A percentile compares a stretch with the other conserved stretches of the same genome.
Evolutionary conservation across 2,329 filamentous ascomycete species (phyloP).

Genomic region (Monosporascus sp.): DNA sequence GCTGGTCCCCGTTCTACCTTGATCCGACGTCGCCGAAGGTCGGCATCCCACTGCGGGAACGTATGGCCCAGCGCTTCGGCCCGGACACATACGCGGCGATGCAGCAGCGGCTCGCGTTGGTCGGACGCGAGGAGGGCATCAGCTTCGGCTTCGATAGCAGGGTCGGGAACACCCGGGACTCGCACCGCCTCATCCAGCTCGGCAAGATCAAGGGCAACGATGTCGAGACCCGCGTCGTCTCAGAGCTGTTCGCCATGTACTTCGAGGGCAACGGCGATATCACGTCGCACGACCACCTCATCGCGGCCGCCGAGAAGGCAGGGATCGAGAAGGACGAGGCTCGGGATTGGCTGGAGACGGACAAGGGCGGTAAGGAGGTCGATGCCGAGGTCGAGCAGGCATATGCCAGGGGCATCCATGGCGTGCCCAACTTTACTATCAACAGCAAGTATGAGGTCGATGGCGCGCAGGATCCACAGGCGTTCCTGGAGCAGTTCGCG

Average conservation of each 20-base stretch:
- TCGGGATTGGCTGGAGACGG: slow-evolving; percentile 28
- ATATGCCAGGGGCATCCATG: slow-evolving; percentile 43
- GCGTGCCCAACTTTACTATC: slow-evolving; percentile 64
- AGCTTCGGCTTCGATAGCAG: slow-evolving; percentile 66
- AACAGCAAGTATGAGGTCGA: slow-evolving; percentile 57
- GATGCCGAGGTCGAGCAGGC: slow-evolving; percentile 43
- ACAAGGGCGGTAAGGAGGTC: slow-evolving; percentile 39
- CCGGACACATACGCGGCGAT: slow-evolving; percentile 53
- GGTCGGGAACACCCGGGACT: slow-evolving; percentile 73
- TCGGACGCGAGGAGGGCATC: slow-evolving; percentile 64
- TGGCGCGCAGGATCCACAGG: slow-evolving; percentile 59
- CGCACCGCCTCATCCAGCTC: slow-evolving; percentile 71
- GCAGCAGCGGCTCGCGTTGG: slow-evolving; percentile 46
- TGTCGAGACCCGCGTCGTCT: slow-evolving; percentile 51
- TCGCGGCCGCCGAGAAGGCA: slow-evolving; percentile 41
- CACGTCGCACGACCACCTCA: slow-evolving; percentile 43
- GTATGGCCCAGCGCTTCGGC: slow-evolving; percentile 63
- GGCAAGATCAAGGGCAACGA: slow-evolving; percentile 47
- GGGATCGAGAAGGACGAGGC: slow-evolving; percentile 45
- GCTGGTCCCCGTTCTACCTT: slow-evolving; percentile 78
- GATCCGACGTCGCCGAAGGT: slow-evolving; percentile 55
- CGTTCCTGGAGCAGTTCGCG: slow-evolving; percentile 58
- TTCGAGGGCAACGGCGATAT: slow-evolving; percentile 57
- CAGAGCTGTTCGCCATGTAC: slow-evolving; percentile 53
- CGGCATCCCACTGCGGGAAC: slow-evolving; percentile 41